These are phyloP conservation scores for Urochloa ruziziensis DNA, from an alignment of 176 grass and related monocot species.

Conservation along the genomic window DNA sequence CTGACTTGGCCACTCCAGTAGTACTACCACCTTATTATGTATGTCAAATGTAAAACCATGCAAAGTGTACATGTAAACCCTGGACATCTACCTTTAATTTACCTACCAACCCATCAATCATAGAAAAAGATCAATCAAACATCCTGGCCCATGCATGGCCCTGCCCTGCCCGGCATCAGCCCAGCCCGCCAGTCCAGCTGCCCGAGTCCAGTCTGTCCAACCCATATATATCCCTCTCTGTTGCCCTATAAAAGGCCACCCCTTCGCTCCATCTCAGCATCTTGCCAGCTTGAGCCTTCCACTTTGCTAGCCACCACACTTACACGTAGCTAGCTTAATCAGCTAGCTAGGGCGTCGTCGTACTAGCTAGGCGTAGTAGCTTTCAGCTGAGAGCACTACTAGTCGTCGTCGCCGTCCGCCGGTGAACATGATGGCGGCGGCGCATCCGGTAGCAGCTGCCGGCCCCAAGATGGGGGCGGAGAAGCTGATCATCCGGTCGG, in stretches of 20 bases:
- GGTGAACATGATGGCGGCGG: neutral
- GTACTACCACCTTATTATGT: neutral
- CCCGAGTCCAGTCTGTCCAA: neutral
- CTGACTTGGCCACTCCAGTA: neutral
- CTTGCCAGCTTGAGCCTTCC: constrained; percentile 21
- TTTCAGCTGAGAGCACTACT: neutral
- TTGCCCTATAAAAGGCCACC: constrained; percentile 40
- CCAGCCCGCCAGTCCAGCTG: too few relatives aligned
- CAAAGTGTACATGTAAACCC: neutral
- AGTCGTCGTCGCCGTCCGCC: neutral
- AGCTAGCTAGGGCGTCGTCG: neutral
- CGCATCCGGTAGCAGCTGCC: neutral
- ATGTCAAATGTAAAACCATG: neutral
- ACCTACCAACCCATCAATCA: neutral
- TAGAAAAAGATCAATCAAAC: neutral
- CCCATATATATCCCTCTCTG: neutral
- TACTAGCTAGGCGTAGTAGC: neutral
- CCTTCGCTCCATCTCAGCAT: neutral
- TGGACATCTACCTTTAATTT: neutral
- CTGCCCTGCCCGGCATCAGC: neutral
- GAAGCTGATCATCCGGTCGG: constrained; percentile 51
- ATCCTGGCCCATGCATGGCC: neutral
- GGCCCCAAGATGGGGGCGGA: constrained; percentile 39
- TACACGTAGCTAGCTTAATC: constrained; percentile 7
- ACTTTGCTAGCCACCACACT: neutral